phyloP scores from a whole-genome alignment of 345 rosid species.

The Carallia pectinifolia region DNA sequence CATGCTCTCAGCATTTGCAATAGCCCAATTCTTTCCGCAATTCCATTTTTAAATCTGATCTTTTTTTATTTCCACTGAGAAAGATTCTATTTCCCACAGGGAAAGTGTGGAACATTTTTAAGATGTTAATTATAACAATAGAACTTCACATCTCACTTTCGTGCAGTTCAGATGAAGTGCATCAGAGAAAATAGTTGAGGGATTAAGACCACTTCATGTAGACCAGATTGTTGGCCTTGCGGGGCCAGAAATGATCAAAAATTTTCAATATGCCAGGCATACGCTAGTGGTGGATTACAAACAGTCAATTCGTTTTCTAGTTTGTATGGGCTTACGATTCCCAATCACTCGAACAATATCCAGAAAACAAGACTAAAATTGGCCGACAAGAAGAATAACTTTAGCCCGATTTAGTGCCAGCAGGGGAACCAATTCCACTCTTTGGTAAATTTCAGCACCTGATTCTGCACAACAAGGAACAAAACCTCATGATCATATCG shows the following conservation, averaged over 20 bases:
- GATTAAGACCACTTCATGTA: slow-evolving; percentile 1
- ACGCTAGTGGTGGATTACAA: slow-evolving; percentile 10
- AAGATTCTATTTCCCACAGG: neutral
- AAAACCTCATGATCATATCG: neutral
- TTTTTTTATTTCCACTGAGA: neutral
- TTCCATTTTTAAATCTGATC: neutral
- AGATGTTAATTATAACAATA: neutral
- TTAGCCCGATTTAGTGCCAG: neutral
- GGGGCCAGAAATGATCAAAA: neutral
- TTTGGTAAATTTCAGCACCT: neutral
- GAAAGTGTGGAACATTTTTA: neutral
- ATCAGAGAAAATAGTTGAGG: neutral
- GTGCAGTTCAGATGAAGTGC: neutral
- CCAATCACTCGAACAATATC: neutral
- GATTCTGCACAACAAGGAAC: neutral
- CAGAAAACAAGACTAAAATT: neutral
- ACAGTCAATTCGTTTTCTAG: slow-evolving; percentile 13
- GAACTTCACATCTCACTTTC: neutral
- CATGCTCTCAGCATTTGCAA: neutral
- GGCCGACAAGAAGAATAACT: slow-evolving; percentile 26
- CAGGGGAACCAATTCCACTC: slow-evolving; percentile 5
- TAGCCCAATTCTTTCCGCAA: neutral
- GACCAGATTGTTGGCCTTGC: neutral
- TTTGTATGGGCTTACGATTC: slow-evolving; percentile 3
- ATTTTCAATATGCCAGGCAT: slow-evolving; percentile 21